A percentile compares a stretch with the other conserved stretches of the same genome.
phyloP scores from a whole-genome alignment of 495 filamentous ascomycete species.

The Recurvomyces mirabilis region DNA sequence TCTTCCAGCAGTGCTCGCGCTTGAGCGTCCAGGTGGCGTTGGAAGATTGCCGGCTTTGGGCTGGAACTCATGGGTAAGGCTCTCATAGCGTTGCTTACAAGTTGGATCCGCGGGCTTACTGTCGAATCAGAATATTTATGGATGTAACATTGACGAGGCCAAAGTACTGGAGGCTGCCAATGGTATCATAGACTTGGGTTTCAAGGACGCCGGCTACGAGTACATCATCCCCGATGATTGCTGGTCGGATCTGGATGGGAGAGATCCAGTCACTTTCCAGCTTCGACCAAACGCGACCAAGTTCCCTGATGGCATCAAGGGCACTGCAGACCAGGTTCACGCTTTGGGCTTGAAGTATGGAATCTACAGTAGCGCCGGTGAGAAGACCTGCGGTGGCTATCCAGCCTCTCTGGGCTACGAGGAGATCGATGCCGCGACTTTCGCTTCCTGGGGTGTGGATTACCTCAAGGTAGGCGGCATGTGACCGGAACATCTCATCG shows the following conservation, averaged over 20 bases:
- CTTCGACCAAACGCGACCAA: constrained; percentile 41
- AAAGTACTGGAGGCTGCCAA: constrained; percentile 28
- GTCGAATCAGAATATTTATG: constrained; percentile 37
- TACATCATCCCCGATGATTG: constrained; percentile 31
- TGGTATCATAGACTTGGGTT: constrained; percentile 24
- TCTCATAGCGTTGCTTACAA: no score
- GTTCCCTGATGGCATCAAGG: constrained; percentile 27
- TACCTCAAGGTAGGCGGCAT: constrained; percentile 34
- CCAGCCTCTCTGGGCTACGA: constrained; percentile 53
- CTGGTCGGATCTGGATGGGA: constrained; percentile 20
- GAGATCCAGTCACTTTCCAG: constrained; percentile 28
- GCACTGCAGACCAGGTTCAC: constrained; percentile 24
- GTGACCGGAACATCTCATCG: no score
- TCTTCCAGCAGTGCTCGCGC: not conserved
- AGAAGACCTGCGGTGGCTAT: constrained; percentile 51
- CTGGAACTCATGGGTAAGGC: constrained; percentile 39
- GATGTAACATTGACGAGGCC: constrained; percentile 16
- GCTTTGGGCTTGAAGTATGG: constrained; percentile 28
- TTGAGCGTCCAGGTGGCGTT: constrained; percentile 8
- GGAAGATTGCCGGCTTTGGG: constrained; percentile 47
- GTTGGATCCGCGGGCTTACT: not conserved
- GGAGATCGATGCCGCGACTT: constrained; percentile 47
- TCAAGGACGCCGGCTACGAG: constrained; percentile 28
- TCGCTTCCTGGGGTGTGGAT: constrained; percentile 56
- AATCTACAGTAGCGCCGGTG: constrained; percentile 40